Evolutionary conservation across 768 basidiomycete species (phyloP).

Genomic region (Podaxis sp.): DNA sequence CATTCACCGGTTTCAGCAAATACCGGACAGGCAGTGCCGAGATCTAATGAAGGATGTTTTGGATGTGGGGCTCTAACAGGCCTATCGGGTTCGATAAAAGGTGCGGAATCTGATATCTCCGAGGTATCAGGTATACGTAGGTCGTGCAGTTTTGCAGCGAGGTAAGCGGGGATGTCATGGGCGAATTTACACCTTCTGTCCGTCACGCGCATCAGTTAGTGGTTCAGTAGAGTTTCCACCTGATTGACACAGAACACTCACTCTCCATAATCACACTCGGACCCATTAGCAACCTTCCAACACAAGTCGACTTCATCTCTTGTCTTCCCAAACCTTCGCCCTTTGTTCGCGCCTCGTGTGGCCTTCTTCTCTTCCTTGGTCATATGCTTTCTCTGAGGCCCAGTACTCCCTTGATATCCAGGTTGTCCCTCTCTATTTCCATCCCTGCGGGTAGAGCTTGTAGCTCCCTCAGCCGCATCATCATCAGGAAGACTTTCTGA

Average conservation of each 20-base stretch:
- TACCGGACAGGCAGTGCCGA: slow-evolving; percentile 59
- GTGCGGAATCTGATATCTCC: slow-evolving; percentile 42
- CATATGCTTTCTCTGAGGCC: slow-evolving; percentile 32
- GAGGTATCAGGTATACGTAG: slow-evolving; percentile 53
- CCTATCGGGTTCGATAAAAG: slow-evolving; percentile 42
- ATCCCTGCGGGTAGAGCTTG: slow-evolving; percentile 31
- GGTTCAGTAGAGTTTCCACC: neutral
- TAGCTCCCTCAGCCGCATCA: slow-evolving; percentile 60
- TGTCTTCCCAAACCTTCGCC: slow-evolving; percentile 71
- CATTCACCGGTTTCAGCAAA: slow-evolving; percentile 72
- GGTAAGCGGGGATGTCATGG: slow-evolving; percentile 76
- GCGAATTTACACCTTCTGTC: slow-evolving; percentile 66
- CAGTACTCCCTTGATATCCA: slow-evolving; percentile 17
- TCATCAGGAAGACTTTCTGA: slow-evolving; percentile 31
- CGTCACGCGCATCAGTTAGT: neutral
- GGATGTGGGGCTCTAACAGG: slow-evolving; percentile 27
- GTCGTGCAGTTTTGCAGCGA: slow-evolving; percentile 73
- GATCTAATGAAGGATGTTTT: slow-evolving; percentile 41
- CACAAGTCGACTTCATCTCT: slow-evolving; percentile 83
- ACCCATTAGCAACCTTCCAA: slow-evolving; percentile 71
- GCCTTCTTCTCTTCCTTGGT: slow-evolving; percentile 72
- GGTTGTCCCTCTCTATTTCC: slow-evolving; percentile 19
- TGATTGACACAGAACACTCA: slow-evolving; percentile 40
- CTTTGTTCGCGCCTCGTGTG: slow-evolving; percentile 80
- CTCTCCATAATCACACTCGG: slow-evolving; percentile 66